Evolutionary conservation across 768 basidiomycete species (phyloP), one percentile per base, ranked within the genome.

Genomic region (Trametes coccinea): DNA sequence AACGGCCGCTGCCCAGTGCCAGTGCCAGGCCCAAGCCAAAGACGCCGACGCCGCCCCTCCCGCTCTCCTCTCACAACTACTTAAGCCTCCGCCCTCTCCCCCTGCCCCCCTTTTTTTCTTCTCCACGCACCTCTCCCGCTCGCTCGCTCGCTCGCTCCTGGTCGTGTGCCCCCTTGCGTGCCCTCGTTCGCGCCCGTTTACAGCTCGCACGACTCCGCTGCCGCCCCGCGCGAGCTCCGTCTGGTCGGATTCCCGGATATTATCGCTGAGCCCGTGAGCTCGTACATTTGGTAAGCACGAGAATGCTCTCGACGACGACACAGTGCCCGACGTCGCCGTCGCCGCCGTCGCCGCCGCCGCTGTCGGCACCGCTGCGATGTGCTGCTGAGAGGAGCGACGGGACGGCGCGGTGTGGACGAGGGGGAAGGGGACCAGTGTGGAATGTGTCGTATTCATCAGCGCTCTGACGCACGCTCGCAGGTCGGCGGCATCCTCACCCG

Each of bases 31-130:
- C 33, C 51, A 46, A n/a, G 29, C 45, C 60, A 48, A 48, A 57
- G 56, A 57, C 56, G 56, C 58, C 63, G 54, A 37, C 53, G 54
- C 39, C 59, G 59, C 50, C 52, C 29, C 52, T 30, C 43, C 45
- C 48, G 49, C 61, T 51, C 53, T 17, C 51, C 41, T 43, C 41
- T 5, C 39, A 13, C 39, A 46, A 9, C 47, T 34, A 43, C 52
- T 17, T 46, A 52, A 51, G 49, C 50, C 53, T 16, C 16, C 30
- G 9, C 17, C 11, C 46, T 37, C 17, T 17, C 17, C 39, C 30
- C 3, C 29, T 50, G 37, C 52, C 61, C 61, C 57, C 48, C 27
- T 43, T 55, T 46, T 55, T 31, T 37, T 31, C 30, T 37, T 45
- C 53, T 46, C 45, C 53, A 9, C 27, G 29, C 31, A 29, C 51